Base-by-base conservation (phyloP, 2,329 filamentous ascomycete species). In the Bretziella fagacearum region DNA sequence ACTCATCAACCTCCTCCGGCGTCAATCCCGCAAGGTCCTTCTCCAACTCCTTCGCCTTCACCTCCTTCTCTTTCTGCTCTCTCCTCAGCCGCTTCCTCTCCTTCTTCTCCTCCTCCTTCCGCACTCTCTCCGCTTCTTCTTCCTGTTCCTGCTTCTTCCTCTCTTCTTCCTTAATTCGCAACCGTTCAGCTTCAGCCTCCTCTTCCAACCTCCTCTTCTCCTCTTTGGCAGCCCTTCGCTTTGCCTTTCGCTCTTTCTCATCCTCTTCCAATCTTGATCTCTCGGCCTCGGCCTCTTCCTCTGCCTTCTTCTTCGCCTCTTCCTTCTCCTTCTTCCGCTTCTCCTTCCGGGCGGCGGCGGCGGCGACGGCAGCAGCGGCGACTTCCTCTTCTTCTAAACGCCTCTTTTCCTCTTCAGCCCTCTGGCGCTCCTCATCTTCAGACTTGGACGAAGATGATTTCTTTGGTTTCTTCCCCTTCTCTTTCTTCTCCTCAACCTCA, bases 401-500 rank as follows among this genome's bases (percentile, higher is more conserved):
- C 1, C 55, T 46, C 17, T 57, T 54, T 42, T 58, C 57, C 11
- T 55, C 53, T 20, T 52, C 53, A 6, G 52, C 52, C 18, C 26
- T 46, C 32, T 20, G 13, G 1, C 54, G 51, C 32, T 55, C 53
- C 17, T 54, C 55, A 15, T 46, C 53, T 22, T 54, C 44, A 22
- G 4, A 39, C 20, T 23, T 39, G 15, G 18, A 39, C n/a, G 35
- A 22, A 7, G 56, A 53, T 18, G 57, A 54, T 39, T 56, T 59
- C 52, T 62, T 65, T 51, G 62, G 60, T 50, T 61, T 65, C 52
- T 64, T 66, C 53, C 62, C 32, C 37, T 20, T 45, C 48, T 23
- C 52, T 25, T 58, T 27, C 37, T 20, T 45, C 48, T 23, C 52
- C 26, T 58, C 57, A 7, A 53, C 53, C n/a, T 55, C 36, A 37